phyloP scores from a whole-genome alignment of 106 monocot species.

The Allium cepa region DNA sequence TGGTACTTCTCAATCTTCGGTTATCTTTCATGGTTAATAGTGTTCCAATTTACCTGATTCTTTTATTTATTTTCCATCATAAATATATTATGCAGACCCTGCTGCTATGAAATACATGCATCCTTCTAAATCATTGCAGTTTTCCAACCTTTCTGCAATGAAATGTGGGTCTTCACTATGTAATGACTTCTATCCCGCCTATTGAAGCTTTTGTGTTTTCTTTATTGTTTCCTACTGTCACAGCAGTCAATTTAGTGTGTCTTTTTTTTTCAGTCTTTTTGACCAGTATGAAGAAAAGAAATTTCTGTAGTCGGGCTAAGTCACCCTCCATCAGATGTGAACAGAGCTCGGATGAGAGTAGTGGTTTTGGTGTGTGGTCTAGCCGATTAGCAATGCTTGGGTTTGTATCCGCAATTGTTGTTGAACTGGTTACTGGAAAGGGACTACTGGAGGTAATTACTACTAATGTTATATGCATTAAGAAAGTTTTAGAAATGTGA shows the following conservation, averaged over 20 bases:
- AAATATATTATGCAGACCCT: background rate
- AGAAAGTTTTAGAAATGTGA: background rate
- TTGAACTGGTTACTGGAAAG: constrained; percentile 63
- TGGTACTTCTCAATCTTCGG: background rate
- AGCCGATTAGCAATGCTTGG: constrained; percentile 67
- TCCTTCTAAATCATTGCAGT: background rate
- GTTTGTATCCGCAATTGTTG: constrained; percentile 49
- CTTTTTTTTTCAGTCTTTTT: constrained; percentile 17
- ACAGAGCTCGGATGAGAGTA: constrained; percentile 38
- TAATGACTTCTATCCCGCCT: background rate
- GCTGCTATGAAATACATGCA: background rate
- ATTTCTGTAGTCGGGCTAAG: constrained; percentile 1
- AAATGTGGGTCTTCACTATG: constrained; percentile 1
- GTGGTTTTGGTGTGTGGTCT: constrained; percentile 50
- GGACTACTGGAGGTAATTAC: constrained; percentile 57
- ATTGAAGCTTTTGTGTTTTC: background rate
- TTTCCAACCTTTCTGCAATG: background rate
- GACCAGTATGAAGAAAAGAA: constrained; percentile 18
- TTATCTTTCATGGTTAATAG: background rate
- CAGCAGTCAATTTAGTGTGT: background rate
- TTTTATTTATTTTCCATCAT: background rate
- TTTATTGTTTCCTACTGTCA: background rate
- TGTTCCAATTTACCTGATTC: background rate
- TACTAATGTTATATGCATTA: background rate
- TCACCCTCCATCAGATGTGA: constrained; percentile 50